Evolutionary conservation across 2,329 filamentous ascomycete species (phyloP).

Genomic region (Stagonosporopsis rhizophila): DNA sequence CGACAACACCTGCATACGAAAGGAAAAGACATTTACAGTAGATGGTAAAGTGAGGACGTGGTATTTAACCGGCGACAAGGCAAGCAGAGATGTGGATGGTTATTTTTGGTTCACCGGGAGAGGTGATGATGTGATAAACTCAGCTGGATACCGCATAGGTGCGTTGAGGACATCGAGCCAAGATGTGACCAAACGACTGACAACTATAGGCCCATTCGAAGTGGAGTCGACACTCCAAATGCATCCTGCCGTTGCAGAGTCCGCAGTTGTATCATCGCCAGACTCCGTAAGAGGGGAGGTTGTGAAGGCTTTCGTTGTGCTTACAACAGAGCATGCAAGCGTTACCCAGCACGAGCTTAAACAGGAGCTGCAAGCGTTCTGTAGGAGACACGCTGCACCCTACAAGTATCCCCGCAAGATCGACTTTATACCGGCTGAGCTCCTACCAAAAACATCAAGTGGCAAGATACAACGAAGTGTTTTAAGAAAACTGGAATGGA

Average conservation of each 20-base stretch:
- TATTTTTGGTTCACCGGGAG: conserved; percentile 18
- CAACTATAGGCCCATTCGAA: conserved; percentile 13
- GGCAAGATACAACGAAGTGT: conserved; percentile 3
- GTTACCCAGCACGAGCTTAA: neutral
- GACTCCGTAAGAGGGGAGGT: conserved; percentile 15
- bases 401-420: conserved; percentile 18
- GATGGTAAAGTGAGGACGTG: conserved; percentile 8
- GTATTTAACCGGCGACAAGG: conserved; percentile 14
- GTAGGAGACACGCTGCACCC: conserved; percentile 13
- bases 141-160: conserved; percentile 18
- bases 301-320: conserved; percentile 17
- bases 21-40: conserved; percentile 3
- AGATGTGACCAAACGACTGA: neutral
- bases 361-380: conserved; percentile 12
- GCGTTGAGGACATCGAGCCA: neutral
- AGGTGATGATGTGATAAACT: conserved; percentile 16
- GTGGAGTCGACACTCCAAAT: conserved; percentile 13
- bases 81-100: conserved; percentile 4
- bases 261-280: conserved; percentile 13
- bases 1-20: conserved; percentile 2
- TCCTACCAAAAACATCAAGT: conserved; percentile 9
- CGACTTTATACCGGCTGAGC: neutral
- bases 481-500: neutral
- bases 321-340: conserved; percentile 5
- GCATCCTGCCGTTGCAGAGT: conserved; percentile 15